Conservation (phyloP, 1,284 basidiomycete genomes). For the Marasmius tenuissimus region DNA sequence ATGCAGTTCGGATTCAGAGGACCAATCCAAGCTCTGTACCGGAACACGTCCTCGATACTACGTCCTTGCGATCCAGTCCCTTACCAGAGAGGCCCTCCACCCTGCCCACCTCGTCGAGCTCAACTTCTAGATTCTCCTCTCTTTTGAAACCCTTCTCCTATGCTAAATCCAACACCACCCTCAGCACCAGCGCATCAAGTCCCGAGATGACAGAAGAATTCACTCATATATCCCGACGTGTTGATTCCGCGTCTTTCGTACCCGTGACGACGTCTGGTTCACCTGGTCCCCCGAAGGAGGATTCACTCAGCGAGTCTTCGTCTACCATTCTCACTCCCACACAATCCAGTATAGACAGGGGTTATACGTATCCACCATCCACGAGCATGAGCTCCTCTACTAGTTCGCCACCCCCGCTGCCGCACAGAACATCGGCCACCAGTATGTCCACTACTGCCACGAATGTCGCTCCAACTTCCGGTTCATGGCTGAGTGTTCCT, state of each 20-base stretch:
- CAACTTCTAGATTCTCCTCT: constrained; percentile 59
- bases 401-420: constrained; percentile 14
- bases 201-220: constrained; percentile 56
- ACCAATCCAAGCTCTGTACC: constrained; percentile 34
- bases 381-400: constrained; percentile 39
- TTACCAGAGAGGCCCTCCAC: constrained; percentile 23
- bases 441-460: neutral
- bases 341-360: constrained; percentile 28
- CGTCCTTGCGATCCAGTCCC: constrained; percentile 41
- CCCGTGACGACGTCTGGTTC: constrained; percentile 49
- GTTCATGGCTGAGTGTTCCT: constrained; percentile 66
- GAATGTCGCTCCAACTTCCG: constrained; percentile 14
- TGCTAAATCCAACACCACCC: constrained; percentile 32
- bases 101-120: constrained; percentile 25
- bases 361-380: constrained; percentile 80
- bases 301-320: constrained; percentile 14
- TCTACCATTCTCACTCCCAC: constrained; percentile 28
- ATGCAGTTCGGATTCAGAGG: constrained; percentile 63
- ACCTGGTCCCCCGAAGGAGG: constrained; percentile 22
- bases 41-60: constrained; percentile 67
- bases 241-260: constrained; percentile 56
- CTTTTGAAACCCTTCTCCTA: constrained; percentile 68
- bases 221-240: constrained; percentile 63
- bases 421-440: constrained; percentile 25
- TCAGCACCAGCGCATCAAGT: constrained; percentile 28